Conservation (phyloP, 2,329 filamentous ascomycete genomes). For the Pyricularia sp. region DNA sequence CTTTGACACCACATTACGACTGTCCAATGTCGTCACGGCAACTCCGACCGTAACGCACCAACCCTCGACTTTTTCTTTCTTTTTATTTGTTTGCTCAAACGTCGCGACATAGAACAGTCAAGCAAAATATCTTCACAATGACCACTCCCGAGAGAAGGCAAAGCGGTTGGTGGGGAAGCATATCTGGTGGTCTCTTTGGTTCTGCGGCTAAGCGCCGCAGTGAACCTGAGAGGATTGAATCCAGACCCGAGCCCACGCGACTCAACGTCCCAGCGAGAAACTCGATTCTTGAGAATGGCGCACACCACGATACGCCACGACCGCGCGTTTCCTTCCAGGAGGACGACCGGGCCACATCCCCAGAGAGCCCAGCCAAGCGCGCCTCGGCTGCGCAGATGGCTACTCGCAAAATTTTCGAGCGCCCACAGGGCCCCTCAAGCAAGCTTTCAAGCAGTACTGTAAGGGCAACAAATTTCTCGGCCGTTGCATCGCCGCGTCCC, state of each 20-base stretch:
- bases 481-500: conserved; percentile 20
- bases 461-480: conserved; percentile 18
- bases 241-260: neutral
- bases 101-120: neutral
- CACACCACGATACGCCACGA: conserved; percentile 4
- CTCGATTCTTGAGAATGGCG: neutral
- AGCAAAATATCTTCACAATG: neutral
- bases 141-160: neutral
- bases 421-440: conserved; percentile 22
- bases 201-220: conserved; percentile 4
- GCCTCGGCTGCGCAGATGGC: conserved; percentile 22
- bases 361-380: conserved; percentile 22
- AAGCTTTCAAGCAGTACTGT: conserved; percentile 14
- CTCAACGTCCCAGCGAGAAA: neutral
- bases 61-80: neutral
- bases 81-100: neutral
- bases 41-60: neutral
- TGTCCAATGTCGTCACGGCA: conserved; percentile 5
- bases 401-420: conserved; percentile 23
- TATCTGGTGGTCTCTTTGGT: conserved; percentile 3
- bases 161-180: conserved; percentile 5
- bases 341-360: conserved; percentile 13
- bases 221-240: neutral
- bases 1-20: neutral
- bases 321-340: conserved; percentile 12